Percentiles rank a stretch among this genome's conserved stretches.
Evolutionary conservation across 2,329 filamentous ascomycete species (phyloP).

Genomic region (Aspergillus brasiliensis): DNA sequence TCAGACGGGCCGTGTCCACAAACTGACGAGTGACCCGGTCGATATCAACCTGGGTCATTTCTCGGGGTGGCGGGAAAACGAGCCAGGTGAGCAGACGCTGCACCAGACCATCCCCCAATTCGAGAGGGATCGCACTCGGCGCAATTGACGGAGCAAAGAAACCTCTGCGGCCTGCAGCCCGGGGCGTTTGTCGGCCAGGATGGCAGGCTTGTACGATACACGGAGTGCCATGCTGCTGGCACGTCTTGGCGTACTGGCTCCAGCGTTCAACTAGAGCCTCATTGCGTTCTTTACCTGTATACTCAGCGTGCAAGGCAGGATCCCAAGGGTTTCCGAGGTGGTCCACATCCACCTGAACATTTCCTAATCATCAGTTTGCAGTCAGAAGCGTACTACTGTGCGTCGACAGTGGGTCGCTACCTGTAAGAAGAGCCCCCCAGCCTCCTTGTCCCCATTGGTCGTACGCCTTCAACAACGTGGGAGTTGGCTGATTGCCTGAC

Average conservation of each 20-base stretch:
- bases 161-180: slow-evolving; percentile 42
- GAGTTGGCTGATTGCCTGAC: slow-evolving; percentile 47
- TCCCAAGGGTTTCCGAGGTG: slow-evolving; percentile 40
- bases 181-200: slow-evolving; percentile 48
- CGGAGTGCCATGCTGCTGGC: slow-evolving; percentile 44
- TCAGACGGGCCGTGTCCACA: slow-evolving; percentile 54
- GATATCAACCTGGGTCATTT: slow-evolving; percentile 59
- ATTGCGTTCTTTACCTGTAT: slow-evolving; percentile 25
- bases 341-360: slow-evolving; percentile 49
- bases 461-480: slow-evolving; percentile 52
- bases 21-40: slow-evolving; percentile 56
- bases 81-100: slow-evolving; percentile 35
- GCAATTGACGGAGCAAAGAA: slow-evolving; percentile 35
- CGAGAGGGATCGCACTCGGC: slow-evolving; percentile 44
- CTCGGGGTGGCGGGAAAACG: slow-evolving; percentile 55
- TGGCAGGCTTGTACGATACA: slow-evolving; percentile 50
- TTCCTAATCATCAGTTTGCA: slow-evolving; percentile 24
- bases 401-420: slow-evolving; percentile 17
- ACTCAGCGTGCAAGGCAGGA: slow-evolving; percentile 30
- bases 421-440: slow-evolving; percentile 49
- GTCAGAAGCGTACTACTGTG: neutral
- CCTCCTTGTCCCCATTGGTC: slow-evolving; percentile 51
- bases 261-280: slow-evolving; percentile 25
- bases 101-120: slow-evolving; percentile 41
- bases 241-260: slow-evolving; percentile 31